Conservation (phyloP, 208 protist genomes). For the Leishmania amazonensis region DNA sequence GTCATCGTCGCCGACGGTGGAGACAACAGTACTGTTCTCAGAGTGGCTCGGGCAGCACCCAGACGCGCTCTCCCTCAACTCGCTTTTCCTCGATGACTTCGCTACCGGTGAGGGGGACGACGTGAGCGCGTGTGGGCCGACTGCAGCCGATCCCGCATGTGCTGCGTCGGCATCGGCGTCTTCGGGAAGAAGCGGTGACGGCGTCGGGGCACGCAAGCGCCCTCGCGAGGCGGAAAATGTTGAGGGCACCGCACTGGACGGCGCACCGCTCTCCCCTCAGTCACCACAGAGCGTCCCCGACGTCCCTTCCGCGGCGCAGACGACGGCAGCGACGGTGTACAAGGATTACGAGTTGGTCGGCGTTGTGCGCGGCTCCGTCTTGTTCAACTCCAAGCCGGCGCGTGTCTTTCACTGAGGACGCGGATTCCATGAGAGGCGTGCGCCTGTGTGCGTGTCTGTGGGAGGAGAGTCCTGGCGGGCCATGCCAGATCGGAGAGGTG, state of each 20-base stretch:
- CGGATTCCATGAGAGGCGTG: not conserved
- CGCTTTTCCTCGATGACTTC: slow-evolving; percentile 31
- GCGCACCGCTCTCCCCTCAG: not conserved
- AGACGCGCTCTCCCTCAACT: slow-evolving; percentile 50
- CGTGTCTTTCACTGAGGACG: slow-evolving; percentile 43
- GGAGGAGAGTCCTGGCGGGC: not conserved
- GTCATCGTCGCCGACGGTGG: not conserved
- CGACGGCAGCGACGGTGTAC: slow-evolving; percentile 1
- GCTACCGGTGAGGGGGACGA: not conserved
- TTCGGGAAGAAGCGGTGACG: too few relatives aligned
- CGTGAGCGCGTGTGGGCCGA: too few relatives aligned
- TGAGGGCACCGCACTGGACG: not conserved
- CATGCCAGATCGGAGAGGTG: not conserved
- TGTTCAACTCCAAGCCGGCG: slow-evolving; percentile 79
- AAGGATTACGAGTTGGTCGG: slow-evolving; percentile 76
- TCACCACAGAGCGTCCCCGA: not conserved
- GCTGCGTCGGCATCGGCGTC: not conserved
- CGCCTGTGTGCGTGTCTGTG: not conserved
- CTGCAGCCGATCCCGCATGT: not conserved
- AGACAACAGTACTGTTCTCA: slow-evolving; percentile 33
- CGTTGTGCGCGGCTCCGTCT: slow-evolving; percentile 54
- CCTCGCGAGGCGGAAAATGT: slow-evolving; percentile 10
- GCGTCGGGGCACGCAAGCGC: slow-evolving; percentile 6
- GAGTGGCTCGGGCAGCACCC: slow-evolving; percentile 65
- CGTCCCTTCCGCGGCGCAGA: not conserved